Evolutionary conservation across 2,329 filamentous ascomycete species (phyloP).

Genomic region (Podosphaera fusca): DNA sequence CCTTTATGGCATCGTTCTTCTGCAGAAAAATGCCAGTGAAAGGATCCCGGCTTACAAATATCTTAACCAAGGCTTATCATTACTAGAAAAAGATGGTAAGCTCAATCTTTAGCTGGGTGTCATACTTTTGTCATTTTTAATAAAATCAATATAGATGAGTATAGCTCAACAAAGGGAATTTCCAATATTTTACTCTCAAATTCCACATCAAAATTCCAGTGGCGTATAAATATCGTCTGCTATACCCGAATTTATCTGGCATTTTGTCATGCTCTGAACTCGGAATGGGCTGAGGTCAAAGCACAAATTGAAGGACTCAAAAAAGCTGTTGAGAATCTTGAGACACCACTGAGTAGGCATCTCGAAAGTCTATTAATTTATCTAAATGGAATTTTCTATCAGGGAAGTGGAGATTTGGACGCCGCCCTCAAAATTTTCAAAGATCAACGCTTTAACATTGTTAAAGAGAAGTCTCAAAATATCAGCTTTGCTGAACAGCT

Average conservation of each 20-base stretch:
- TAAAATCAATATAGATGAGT: neutral
- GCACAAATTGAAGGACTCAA: slow-evolving; percentile 9
- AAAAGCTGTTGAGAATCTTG: slow-evolving; percentile 7
- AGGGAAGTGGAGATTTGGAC: slow-evolving; percentile 53
- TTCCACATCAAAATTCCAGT: slow-evolving; percentile 9
- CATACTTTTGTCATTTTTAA: neutral
- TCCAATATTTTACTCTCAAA: slow-evolving; percentile 14
- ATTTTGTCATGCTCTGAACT: slow-evolving; percentile 12
- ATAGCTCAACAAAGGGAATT: neutral
- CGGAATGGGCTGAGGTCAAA: slow-evolving; percentile 14
- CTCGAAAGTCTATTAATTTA: slow-evolving; percentile 24
- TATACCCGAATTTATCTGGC: slow-evolving; percentile 15
- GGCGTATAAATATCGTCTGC: slow-evolving; percentile 14
- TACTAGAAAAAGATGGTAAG: slow-evolving; percentile 11
- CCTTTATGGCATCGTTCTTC: slow-evolving; percentile 12
- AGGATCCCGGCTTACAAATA: slow-evolving; percentile 23
- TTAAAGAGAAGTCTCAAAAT: slow-evolving; percentile 15
- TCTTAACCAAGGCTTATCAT: slow-evolving; percentile 31
- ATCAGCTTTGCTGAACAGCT: slow-evolving; percentile 23
- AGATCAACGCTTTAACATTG: slow-evolving; percentile 32
- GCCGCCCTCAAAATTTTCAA: slow-evolving; percentile 44
- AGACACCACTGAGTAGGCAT: slow-evolving; percentile 9
- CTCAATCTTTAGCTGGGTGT: neutral
- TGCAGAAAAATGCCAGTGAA: slow-evolving; percentile 31
- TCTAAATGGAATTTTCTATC: slow-evolving; percentile 50